These are phyloP conservation scores for Metarhizium brunneum DNA, from an alignment of 2,329 filamentous ascomycete species.

Conservation along the genomic window DNA sequence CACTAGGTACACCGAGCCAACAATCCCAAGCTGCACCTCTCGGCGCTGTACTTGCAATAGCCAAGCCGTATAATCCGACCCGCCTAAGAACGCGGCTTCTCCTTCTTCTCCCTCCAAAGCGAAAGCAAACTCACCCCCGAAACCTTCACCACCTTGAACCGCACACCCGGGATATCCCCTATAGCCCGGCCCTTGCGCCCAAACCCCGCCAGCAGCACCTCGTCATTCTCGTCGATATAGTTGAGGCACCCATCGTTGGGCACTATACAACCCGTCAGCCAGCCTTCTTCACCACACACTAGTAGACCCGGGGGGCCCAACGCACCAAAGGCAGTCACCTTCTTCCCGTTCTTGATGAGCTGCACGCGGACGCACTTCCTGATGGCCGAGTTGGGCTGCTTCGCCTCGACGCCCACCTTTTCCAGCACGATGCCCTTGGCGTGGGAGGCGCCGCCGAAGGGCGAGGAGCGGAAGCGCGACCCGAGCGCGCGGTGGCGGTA, in stretches of 20 bases:
- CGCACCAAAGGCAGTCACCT: constrained; percentile 99
- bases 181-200: constrained; percentile 99
- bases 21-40: too few relatives aligned
- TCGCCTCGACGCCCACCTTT: constrained; percentile 99
- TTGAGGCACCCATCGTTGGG: constrained; percentile 99
- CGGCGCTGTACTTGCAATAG: too few relatives aligned
- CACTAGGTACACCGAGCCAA: too few relatives aligned
- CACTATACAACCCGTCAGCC: constrained; percentile 45
- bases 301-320: neutral
- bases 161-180: constrained; percentile 99
- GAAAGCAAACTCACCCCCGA: constrained; percentile 95
- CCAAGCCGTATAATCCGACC: too few relatives aligned
- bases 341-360: constrained; percentile 99
- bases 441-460: constrained; percentile 99
- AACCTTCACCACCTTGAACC: constrained; percentile 99
- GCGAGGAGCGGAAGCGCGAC: constrained; percentile 99
- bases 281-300: too few relatives aligned
- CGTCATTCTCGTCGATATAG: constrained; percentile 99
- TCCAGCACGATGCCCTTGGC: constrained; percentile 99
- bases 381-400: constrained; percentile 99
- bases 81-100: constrained; percentile 78
- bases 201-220: constrained; percentile 98
- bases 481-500: constrained; percentile 60
- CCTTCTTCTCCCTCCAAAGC: constrained; percentile 95
- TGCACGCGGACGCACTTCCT: constrained; percentile 99